Evolutionary conservation across 2,329 filamentous ascomycete genomes (phyloP), one percentile per base, ranked within the genome.

Genomic region (Penicillium sp.): DNA sequence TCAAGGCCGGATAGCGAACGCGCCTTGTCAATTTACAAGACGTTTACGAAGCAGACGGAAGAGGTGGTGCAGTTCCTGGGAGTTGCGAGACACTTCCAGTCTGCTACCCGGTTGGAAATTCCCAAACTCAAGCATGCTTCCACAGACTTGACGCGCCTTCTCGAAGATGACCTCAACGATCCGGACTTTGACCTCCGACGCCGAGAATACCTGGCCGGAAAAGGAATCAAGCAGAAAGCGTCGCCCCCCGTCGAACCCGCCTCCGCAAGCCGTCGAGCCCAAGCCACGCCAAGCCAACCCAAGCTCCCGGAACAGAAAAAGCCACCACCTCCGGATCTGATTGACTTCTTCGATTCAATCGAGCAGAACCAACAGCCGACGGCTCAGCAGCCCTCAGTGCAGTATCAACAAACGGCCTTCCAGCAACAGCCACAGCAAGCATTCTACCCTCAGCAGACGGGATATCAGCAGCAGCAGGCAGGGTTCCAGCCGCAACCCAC

Each of bases 41-140:
- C 80, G 13, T 98, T 98, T 65, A 89, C 89, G 13, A 87, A 83
- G 62, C 91, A 95, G 69, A 98, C 93, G 6, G 91, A 97, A 61
- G 83, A 86, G 57, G 92, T 97, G 1, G 92, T 98, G 13, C 84
- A 89, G 62, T 98, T 92, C 65, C 80, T 98, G 40, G 85, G 86
- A 60, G 80, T 92, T 38, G 93, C 93, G 39, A 83, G 92, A 54
- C 87, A 93, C 66, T 93, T 92, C 66, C 90, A 97, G 72, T 86
- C 91, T 66, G 89, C 91, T 56, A 98, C 93, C 4, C 80, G 92
- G 53, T 81, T 98, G 33, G 89, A 96, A 65, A 95, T 98, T 6
- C 93, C 93, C 8, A 96, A 95, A 74, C 80, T 98, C 58, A 97
- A 96, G 74, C 93, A 98, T 68, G 93, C 93, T 5, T 95, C 93